Base-by-base conservation (phyloP, 2,329 filamentous ascomycete genomes). In the Chaetomiaceae sp. region DNA sequence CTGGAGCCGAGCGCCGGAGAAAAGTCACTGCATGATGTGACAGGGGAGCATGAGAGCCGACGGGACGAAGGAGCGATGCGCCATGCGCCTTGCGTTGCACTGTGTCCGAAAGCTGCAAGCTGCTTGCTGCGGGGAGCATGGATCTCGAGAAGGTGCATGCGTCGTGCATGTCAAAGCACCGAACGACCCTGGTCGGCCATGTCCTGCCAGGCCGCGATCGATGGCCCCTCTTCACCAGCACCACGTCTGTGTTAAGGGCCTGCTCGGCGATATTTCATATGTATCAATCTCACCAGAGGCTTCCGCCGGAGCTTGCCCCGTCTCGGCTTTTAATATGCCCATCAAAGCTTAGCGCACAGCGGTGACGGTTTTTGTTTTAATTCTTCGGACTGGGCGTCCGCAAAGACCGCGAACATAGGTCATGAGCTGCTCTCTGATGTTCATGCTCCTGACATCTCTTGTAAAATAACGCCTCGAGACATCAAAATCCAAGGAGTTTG, bases 41-140 rank as follows among this genome's bases (percentile, higher is more conserved):
- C 50, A 56, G 54, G 51, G 52, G 49, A 50, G 45, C 18, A 33
- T 16, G 38, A 25, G 42, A 56, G 53, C 47, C 56, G 48, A 58
- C 37, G 52, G 56, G 53, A 42, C 42, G 44, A 55, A 48, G 30
- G 46, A 33, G 53, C 42, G 36, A 44, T 45, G 42, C 41, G 30
- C 21, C 45, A 41, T n/a, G n/a, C n/a, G n/a, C n/a, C n/a, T 27
- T 44, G 32, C 43, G 44, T 25, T 21, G 32, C 36, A 41, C 40
- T 52, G 32, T 27, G 40, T 27, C 29, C 18, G 34, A 23, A 42
- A 45, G 36, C 10, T 46, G 41, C 40, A 49, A 38, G 40, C 48
- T 55, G 37, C 36, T 9, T 4, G 30, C 37, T 25, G 52, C 30
- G 34, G 11, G 21, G 33, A 21, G 33, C 33, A 47, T 38, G 33